Conservation (phyloP, 192 early-diverging fungal species). For the Entophlyctis helioformis region DNA sequence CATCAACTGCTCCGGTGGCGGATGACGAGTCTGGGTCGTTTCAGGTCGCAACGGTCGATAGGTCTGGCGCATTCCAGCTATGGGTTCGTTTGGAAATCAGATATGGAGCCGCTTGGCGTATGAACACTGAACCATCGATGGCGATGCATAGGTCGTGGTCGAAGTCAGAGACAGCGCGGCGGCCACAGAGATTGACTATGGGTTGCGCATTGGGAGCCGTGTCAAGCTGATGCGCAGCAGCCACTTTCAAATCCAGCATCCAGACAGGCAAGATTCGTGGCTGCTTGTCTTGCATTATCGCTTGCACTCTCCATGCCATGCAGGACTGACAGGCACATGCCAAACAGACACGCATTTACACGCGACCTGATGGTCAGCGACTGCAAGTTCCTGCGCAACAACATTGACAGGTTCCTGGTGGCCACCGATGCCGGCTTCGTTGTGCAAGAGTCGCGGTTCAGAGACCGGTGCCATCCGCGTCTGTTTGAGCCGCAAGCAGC, state of each 20-base stretch:
- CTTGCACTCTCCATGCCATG: too few species aligned
- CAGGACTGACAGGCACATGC: too few species aligned
- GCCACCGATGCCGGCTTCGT: constrained; percentile 13
- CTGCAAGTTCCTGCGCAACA: constrained; percentile 3
- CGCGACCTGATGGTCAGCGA: constrained; percentile 1
- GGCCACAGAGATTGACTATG: constrained; percentile 19
- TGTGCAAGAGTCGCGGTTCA: constrained; percentile 18
- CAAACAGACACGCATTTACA: constrained; percentile 1
- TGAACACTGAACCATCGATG: too few species aligned
- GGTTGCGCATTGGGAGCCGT: constrained; percentile 22
- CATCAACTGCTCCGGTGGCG: neutral
- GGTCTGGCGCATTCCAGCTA: constrained; percentile 14
- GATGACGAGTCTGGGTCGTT: constrained; percentile 10
- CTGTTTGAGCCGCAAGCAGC: neutral
- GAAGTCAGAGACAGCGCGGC: constrained; percentile 7
- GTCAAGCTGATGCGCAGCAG: constrained; percentile 16
- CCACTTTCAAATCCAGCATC: constrained; percentile 1
- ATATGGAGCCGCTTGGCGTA: too few species aligned
- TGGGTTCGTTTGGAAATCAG: constrained; percentile 32
- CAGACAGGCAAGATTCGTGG: too few species aligned
- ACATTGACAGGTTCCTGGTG: constrained; percentile 14
- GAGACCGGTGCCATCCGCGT: constrained; percentile 10
- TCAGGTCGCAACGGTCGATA: constrained; percentile 26
- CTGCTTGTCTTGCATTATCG: too few species aligned
- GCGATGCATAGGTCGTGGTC: constrained; percentile 14